These are phyloP conservation scores for Cornus kousa DNA, from an alignment of 148 eudicot genomes.

Conservation along the genomic window DNA sequence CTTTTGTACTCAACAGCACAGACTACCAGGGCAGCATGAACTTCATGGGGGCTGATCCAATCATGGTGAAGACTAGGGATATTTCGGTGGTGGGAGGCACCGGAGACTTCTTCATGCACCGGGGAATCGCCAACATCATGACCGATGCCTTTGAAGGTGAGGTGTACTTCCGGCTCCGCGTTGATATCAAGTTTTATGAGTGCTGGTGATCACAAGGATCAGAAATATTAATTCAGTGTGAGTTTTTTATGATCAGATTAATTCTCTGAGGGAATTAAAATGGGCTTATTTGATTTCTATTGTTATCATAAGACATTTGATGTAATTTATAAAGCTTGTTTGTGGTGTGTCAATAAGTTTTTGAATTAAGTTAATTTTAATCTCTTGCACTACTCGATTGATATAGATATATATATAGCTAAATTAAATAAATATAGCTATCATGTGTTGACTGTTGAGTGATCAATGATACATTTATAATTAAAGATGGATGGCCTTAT, in stretches of 20 bases:
- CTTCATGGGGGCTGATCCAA: slow-evolving; percentile 6
- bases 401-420: too few species aligned
- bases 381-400: neutral
- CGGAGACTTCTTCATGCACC: slow-evolving; percentile 23
- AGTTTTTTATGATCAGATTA: too few species aligned
- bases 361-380: too few species aligned
- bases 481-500: too few species aligned
- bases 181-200: slow-evolving; percentile 14
- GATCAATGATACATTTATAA: too few species aligned
- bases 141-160: slow-evolving; percentile 14
- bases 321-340: neutral
- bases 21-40: slow-evolving; percentile 4
- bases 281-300: too few species aligned
- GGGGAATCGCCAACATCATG: slow-evolving; percentile 16
- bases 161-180: slow-evolving; percentile 9
- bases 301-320: too few species aligned
- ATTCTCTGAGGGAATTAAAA: too few species aligned
- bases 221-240: too few species aligned
- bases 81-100: slow-evolving; percentile 15
- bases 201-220: neutral
- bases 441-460: too few species aligned
- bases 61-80: slow-evolving; percentile 13
- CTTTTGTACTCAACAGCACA: slow-evolving; percentile 7
- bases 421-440: too few species aligned
- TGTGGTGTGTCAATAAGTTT: neutral